These are phyloP conservation scores for Arabidopsis lyrata DNA, from an alignment of 441 rosid genomes.

Conservation along the genomic window DNA sequence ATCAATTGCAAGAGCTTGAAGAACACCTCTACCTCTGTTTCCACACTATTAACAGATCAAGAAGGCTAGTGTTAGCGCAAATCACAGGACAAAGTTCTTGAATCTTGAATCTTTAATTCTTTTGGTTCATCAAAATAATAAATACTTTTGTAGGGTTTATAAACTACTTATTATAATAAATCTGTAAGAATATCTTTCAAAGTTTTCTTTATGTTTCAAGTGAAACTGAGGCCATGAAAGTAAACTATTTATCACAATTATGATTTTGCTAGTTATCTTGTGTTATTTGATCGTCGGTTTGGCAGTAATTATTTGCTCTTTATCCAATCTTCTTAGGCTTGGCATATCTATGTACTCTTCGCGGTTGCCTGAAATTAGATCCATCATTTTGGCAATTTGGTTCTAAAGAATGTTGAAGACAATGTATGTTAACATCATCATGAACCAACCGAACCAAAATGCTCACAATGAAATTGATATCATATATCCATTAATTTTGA, in stretches of 20 bases:
- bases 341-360: constrained; percentile 78
- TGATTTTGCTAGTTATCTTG: constrained; percentile 15
- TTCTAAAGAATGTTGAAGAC: not conserved
- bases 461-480: not conserved
- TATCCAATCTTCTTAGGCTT: not conserved
- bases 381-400: not conserved
- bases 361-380: constrained; percentile 53
- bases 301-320: constrained; percentile 53
- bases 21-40: constrained; percentile 68
- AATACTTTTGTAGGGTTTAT: constrained; percentile 30
- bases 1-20: constrained; percentile 80
- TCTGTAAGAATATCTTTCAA: constrained; percentile 2
- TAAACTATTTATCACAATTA: not conserved
- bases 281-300: constrained; percentile 56
- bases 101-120: constrained; percentile 38
- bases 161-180: constrained; percentile 5
- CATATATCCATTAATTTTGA: not conserved
- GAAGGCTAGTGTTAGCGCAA: constrained; percentile 64
- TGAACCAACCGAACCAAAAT: not conserved
- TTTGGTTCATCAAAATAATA: constrained; percentile 14
- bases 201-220: constrained; percentile 18
- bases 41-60: constrained; percentile 80
- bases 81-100: constrained; percentile 41
- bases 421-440: not conserved
- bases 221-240: constrained; percentile 31